Base-by-base conservation (phyloP, 2,329 filamentous ascomycete species). In the Zasmidium angulare region DNA sequence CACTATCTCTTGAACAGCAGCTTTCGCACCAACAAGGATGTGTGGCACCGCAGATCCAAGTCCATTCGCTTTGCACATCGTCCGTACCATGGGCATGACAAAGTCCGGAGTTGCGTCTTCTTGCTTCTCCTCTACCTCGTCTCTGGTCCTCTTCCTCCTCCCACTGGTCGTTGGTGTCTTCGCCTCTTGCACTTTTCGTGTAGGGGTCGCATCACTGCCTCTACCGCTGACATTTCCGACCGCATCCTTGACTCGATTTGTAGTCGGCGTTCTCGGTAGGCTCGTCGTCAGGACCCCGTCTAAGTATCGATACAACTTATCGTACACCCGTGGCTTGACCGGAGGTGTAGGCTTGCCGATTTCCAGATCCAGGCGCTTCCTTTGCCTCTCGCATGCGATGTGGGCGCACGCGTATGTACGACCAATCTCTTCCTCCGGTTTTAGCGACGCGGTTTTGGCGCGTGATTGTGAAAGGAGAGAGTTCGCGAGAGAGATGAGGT, bases 301-400 rank as follows among this genome's bases (percentile, higher is more conserved):
- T 60, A 98, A 85, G 72, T 93, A 92, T 29, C 79, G 79, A 73
- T 93, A 95, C 40, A 98, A 81, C 59, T 91, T 90, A 69, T 89
- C 90, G 79, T 98, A 98, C 54, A 91, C 83, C 56, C 86, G 84
- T 0, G 91, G 91, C 50, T 87, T 87, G 55, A 91, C 89, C 2
- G 92, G 92, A 1, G 92, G 90, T 3, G 86, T 84, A 2, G 89
- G 84, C 63, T 89, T 85, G 59, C 93, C 88, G 0, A 87, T 84
- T 0, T 93, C 92, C 7, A 96, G 85, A 70, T 92, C 86, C 48
- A 96, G 84, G 0, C 81, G 74, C 56, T 87, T 89, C 71, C 92
- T 93, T 43, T 96, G 81, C 55, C 91, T 91, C 55, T 93, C 91
- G 72, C 93, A 98, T 20, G 95, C 95, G 61, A 99, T 84, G 75